Base-by-base conservation (phyloP, 306 rosid species). In the Nissolia schottii region DNA sequence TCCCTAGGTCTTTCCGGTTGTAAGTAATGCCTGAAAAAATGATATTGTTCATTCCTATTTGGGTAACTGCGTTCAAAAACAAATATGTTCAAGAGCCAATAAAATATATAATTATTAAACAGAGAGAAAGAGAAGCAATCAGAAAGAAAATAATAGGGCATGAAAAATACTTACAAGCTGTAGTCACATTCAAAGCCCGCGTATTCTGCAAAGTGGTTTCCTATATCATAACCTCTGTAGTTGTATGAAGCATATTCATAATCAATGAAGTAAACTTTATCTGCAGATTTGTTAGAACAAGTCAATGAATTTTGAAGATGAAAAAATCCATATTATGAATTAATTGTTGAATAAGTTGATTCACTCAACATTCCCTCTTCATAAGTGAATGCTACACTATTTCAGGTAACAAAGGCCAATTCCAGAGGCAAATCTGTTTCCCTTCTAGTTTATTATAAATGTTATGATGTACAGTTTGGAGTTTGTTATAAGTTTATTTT, bases 221-320 rank as follows among this genome's bases (percentile, higher is more conserved):
- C 99, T 16, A 95, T 81, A 84, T 95, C 99, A 40, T 32, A 95
- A 84, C 99, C 96, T 91, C 96, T 86, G 71, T 85, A 91, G 76
- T 80, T 95, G 96, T 95, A 95, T 20, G 97, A 91, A 62, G 92
- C 99, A 37, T 95, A 95, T 87, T 95, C 99, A 35, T 91, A 95
- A 82, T 95, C 99, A 43, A 95, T 95, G 73, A 95, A 54, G 85
- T 95, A 88, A 29, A 95, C 88, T 76, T 85, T 88, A 59, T 78
- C 99, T 95, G 89, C 48, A 86, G 56, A 81, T 68, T 81, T 45
- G 63, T 49, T 64, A 76, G 70, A 80, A 46, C 28, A 68, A 78
- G 14, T 66, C 56, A 43, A 71, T 71, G 48, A 78, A 29, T 56
- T 7, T 2, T 28, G 25, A 85, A 67, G 35, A 46, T 24, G 24